Percentiles rank a stretch among this genome's conserved stretches.
These are phyloP conservation scores for Fusarium neocosmosporiellum DNA, from an alignment of 2,329 filamentous ascomycete species.

Conservation along the genomic window DNA sequence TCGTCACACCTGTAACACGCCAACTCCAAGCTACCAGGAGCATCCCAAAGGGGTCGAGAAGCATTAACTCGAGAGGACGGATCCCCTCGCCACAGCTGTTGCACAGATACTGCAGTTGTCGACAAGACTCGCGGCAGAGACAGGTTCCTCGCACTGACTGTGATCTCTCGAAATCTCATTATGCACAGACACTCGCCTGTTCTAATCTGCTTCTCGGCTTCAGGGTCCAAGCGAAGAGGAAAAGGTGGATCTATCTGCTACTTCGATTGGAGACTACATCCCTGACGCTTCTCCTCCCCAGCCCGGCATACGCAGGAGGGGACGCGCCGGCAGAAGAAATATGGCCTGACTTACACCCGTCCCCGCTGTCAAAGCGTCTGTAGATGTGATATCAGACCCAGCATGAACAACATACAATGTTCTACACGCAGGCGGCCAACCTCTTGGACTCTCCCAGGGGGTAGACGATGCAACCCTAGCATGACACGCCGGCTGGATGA, in stretches of 20 bases:
- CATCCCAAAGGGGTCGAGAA: background rate
- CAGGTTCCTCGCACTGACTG: background rate
- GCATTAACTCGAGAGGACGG: background rate
- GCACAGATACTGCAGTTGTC: no score
- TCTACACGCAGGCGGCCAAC: background rate
- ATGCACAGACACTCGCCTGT: background rate
- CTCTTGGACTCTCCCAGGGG: slow-evolving; percentile 7
- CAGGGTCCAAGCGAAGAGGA: background rate
- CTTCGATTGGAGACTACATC: background rate
- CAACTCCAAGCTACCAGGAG: background rate
- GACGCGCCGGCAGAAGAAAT: background rate
- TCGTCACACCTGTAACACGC: slow-evolving; percentile 12
- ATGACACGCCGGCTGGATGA: slow-evolving; percentile 3
- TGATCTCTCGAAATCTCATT: background rate
- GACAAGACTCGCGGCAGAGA: background rate
- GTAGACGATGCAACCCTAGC: slow-evolving; percentile 14
- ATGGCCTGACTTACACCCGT: slow-evolving; percentile 1
- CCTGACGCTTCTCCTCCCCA: background rate
- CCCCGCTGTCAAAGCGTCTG: background rate
- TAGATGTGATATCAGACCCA: background rate
- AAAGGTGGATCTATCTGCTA: background rate
- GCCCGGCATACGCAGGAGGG: background rate
- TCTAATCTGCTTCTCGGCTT: background rate
- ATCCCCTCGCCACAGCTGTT: background rate
- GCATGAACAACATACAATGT: slow-evolving; percentile 11